These are phyloP conservation scores for Oryza meyeriana DNA, from an alignment of 176 grass and related monocot species.

Conservation along the genomic window DNA sequence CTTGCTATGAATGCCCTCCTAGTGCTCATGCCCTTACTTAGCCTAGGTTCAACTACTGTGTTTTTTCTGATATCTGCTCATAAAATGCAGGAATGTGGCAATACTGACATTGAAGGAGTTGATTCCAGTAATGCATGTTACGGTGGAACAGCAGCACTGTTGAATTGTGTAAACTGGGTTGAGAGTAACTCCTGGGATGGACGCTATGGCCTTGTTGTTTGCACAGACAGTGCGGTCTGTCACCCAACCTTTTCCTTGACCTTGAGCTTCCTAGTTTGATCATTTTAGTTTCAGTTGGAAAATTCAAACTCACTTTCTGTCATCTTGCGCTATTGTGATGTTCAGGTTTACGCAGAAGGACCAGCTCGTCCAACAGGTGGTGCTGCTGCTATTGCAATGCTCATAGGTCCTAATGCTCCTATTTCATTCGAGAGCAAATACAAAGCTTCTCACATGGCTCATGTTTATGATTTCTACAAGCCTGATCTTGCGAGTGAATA, in stretches of 20 bases:
- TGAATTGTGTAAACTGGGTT: slow-evolving; percentile 89
- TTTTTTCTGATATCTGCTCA: background rate
- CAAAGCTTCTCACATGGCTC: slow-evolving; percentile 84
- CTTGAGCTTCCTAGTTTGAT: background rate
- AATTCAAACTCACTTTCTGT: background rate
- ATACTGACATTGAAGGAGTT: slow-evolving; percentile 82
- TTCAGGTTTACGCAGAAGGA: slow-evolving; percentile 86
- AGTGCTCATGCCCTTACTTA: too few relatives aligned
- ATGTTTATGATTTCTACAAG: slow-evolving; percentile 93
- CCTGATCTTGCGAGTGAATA: slow-evolving; percentile 89
- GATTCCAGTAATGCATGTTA: slow-evolving; percentile 84
- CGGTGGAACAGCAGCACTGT: slow-evolving; percentile 66
- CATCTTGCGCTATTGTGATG: background rate
- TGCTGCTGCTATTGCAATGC: slow-evolving; percentile 85
- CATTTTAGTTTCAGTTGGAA: slow-evolving; percentile 13
- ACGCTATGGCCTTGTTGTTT: slow-evolving; percentile 73
- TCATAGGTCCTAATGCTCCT: slow-evolving; percentile 82
- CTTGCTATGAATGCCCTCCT: background rate
- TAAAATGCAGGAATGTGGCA: slow-evolving; percentile 57
- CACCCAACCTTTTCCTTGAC: background rate
- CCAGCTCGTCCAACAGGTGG: slow-evolving; percentile 76
- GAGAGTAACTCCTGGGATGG: slow-evolving; percentile 88
- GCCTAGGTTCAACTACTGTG: too few relatives aligned
- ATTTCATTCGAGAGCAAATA: slow-evolving; percentile 84
- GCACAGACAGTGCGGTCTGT: slow-evolving; percentile 79